phyloP scores from a whole-genome alignment of 75 land plant species.

The Sequoia sempervirens region DNA sequence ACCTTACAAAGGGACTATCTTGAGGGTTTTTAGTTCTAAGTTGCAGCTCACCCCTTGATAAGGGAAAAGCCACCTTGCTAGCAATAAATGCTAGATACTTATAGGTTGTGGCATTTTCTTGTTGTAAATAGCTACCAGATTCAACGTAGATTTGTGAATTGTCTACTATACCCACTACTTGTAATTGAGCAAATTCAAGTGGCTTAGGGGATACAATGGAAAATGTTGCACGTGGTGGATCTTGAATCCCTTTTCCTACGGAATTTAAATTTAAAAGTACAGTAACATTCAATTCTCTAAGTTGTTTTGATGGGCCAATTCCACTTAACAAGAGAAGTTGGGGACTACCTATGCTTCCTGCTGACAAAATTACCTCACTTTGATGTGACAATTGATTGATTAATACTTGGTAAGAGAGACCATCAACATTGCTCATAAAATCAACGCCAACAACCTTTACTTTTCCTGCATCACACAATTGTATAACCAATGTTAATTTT shows the following conservation, averaged over 20 bases:
- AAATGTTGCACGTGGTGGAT: slow-evolving; percentile 73
- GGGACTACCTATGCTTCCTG: slow-evolving; percentile 75
- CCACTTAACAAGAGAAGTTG: slow-evolving; percentile 80
- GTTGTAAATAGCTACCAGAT: background rate
- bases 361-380: slow-evolving; percentile 59
- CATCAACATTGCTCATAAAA: slow-evolving; percentile 36
- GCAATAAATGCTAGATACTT: background rate
- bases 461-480: background rate
- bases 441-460: slow-evolving; percentile 58
- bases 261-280: slow-evolving; percentile 35
- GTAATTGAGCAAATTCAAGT: background rate
- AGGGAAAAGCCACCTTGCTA: background rate
- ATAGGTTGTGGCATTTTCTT: background rate
- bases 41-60: background rate
- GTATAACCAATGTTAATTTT: no score
- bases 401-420: slow-evolving; percentile 28
- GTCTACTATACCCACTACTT: background rate
- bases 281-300: slow-evolving; percentile 24
- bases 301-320: slow-evolving; percentile 50
- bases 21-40: no score
- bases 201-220: slow-evolving; percentile 67
- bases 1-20: background rate
- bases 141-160: background rate
- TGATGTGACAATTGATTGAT: background rate
- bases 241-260: slow-evolving; percentile 74